Evolutionary conservation across 2,329 filamentous ascomycete species (phyloP).

Genomic region (Hypoxylon sp.): DNA sequence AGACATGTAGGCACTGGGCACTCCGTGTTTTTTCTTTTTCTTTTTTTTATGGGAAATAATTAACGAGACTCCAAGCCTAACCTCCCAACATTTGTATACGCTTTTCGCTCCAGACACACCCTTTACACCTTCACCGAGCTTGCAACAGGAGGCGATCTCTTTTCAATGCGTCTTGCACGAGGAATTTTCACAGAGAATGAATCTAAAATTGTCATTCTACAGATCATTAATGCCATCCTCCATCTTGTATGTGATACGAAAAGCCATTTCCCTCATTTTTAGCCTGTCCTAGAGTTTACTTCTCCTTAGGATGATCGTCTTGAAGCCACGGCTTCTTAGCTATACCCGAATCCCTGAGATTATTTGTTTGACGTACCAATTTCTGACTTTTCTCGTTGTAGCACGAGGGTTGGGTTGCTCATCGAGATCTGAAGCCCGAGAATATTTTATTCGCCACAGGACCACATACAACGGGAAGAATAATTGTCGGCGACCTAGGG

Average conservation of each 20-base stretch:
- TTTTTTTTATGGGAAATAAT: too few species aligned
- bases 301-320: not conserved
- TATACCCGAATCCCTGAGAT: not conserved
- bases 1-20: constrained; percentile 61
- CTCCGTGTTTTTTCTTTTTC: not conserved
- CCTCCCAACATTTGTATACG: constrained; percentile 65
- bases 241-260: constrained; percentile 54
- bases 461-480: constrained; percentile 58
- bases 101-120: constrained; percentile 62
- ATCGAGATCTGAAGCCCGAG: constrained; percentile 66
- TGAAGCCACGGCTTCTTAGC: not conserved
- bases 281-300: not conserved
- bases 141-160: constrained; percentile 67
- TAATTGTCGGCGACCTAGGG: constrained; percentile 68
- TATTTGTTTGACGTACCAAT: not conserved
- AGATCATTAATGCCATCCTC: constrained; percentile 60
- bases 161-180: constrained; percentile 61
- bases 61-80: constrained; percentile 61
- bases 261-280: not conserved
- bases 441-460: constrained; percentile 65
- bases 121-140: constrained; percentile 71
- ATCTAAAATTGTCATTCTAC: constrained; percentile 61
- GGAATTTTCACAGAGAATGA: constrained; percentile 57
- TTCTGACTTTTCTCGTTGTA: constrained; percentile 10
- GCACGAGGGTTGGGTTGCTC: constrained; percentile 63